These are phyloP conservation scores for Oryza glumipatula DNA, from an alignment of 176 grass and related monocot species.

Conservation along the genomic window DNA sequence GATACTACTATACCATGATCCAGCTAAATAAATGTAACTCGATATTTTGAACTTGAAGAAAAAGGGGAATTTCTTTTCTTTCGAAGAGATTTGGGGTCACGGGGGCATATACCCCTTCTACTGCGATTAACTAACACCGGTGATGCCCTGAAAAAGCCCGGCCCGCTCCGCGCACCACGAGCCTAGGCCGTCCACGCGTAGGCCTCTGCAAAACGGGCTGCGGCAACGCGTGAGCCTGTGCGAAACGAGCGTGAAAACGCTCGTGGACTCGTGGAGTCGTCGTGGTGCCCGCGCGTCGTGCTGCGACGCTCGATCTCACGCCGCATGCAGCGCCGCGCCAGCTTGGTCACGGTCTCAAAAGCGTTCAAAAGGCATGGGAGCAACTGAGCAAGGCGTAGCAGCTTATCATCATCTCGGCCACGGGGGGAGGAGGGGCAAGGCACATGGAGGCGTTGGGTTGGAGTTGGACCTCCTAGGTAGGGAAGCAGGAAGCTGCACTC, in stretches of 20 bases:
- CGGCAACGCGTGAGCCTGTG: too few species aligned
- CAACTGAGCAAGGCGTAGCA: background rate
- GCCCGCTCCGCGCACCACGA: too few species aligned
- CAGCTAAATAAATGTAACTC: background rate
- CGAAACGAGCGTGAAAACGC: too few species aligned
- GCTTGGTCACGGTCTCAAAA: background rate
- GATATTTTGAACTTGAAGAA: background rate
- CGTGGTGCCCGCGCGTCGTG: too few species aligned
- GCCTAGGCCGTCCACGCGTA: too few species aligned
- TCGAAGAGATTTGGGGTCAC: background rate
- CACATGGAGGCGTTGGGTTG: background rate
- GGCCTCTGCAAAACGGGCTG: too few species aligned
- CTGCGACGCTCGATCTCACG: too few species aligned
- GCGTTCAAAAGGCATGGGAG: background rate
- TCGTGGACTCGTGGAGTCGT: too few species aligned
- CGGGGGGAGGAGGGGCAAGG: background rate
- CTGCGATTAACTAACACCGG: background rate
- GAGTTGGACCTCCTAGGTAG: conserved; percentile 1
- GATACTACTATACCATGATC: background rate
- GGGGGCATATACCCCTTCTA: background rate
- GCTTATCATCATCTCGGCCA: conserved; percentile 18
- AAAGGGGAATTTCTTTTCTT: background rate
- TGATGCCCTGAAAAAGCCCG: too few species aligned
- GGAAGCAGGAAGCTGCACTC: background rate
- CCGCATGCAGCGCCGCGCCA: too few species aligned